Base-by-base conservation (phyloP, 495 filamentous ascomycete genomes). In the Tuber magnatum region DNA sequence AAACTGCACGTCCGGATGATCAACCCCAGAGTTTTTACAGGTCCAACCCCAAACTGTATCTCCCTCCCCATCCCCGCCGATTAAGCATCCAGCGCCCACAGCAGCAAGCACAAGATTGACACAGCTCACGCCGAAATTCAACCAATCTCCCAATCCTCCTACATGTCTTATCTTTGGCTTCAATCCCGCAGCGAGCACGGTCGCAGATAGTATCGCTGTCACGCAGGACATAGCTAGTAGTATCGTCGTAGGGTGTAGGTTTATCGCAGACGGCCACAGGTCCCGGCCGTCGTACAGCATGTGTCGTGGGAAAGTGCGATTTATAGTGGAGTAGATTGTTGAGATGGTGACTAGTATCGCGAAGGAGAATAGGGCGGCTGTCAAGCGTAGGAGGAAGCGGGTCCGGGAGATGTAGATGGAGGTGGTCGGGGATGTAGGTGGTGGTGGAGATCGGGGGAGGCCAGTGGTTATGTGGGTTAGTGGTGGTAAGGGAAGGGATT, bases 381-480 rank as follows among this genome's bases (percentile, higher is more conserved):
- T 22, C 41, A 80, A 32, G 65, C 79, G 79, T 28, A 80, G 73
- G 35, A 80, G 18, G 38, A 80, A 80, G 44, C 79, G 79, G 43
- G 74, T 48, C 35, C 79, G 78, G 35, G 79, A 80, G 73, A 80
- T 32, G 72, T 69, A 74, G 61, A 80, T 68, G 46, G 72, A 74
- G 39, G 46, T 42, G 32, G 72, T 76, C 68, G 80, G 73, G 24
- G 78, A 79, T 28, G 77, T 68, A 44, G 76, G 74, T 42, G 71
- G 73, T 35, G 35, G 65, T 41, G 40, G 43, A 7, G 72, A 69
- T 28, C 35, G 75, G 39, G 79, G 72, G 46, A 80, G 72, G 16
- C 77, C 51, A 24, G 71, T 71, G 42, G 38, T 69, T 20, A 24
- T 56, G 28, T 18, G 72, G 70, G 39, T 79, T 76, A n/a, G 24